Evolutionary conservation across 2,329 filamentous ascomycete species (phyloP).

Genomic region (Coniella lustricola): DNA sequence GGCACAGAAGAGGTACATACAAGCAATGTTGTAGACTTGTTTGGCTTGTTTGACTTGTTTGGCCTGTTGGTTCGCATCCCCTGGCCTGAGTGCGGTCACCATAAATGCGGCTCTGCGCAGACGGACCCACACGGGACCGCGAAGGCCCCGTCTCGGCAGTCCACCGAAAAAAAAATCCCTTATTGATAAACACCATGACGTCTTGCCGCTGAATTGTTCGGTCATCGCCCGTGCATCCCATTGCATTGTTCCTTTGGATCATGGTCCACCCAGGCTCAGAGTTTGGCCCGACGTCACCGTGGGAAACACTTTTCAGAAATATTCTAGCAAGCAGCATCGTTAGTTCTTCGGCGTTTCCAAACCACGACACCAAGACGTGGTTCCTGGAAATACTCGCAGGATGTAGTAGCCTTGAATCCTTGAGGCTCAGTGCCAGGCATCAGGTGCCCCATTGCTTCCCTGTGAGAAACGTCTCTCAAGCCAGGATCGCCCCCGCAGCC

Average conservation of each 20-base stretch:
- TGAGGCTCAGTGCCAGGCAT: no score
- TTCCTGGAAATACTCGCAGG: not conserved
- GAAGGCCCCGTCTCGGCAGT: conserved; percentile 11
- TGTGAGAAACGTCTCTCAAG: no score
- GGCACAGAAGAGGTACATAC: not conserved
- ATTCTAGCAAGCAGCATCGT: not conserved
- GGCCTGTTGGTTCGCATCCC: not conserved
- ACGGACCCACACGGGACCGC: conserved; percentile 9
- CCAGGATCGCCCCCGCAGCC: no score
- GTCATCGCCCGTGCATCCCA: conserved; percentile 1
- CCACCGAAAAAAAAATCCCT: conserved; percentile 8
- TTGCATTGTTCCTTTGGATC: not conserved
- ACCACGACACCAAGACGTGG: not conserved
- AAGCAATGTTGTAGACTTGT: not conserved
- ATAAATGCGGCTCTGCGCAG: conserved; percentile 15
- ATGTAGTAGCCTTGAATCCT: no score
- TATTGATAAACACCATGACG: conserved; percentile 10
- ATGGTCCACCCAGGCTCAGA: conserved; percentile 6
- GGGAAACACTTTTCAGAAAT: conserved; percentile 4
- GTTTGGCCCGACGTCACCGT: conserved; percentile 8
- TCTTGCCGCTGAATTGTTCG: conserved; percentile 17
- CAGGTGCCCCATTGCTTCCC: no score
- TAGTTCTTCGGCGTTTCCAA: not conserved
- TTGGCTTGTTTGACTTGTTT: no score
- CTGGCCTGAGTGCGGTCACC: not conserved